These are phyloP conservation scores for Epichloe gansuensis DNA, from an alignment of 2,329 filamentous ascomycete species.

Conservation along the genomic window DNA sequence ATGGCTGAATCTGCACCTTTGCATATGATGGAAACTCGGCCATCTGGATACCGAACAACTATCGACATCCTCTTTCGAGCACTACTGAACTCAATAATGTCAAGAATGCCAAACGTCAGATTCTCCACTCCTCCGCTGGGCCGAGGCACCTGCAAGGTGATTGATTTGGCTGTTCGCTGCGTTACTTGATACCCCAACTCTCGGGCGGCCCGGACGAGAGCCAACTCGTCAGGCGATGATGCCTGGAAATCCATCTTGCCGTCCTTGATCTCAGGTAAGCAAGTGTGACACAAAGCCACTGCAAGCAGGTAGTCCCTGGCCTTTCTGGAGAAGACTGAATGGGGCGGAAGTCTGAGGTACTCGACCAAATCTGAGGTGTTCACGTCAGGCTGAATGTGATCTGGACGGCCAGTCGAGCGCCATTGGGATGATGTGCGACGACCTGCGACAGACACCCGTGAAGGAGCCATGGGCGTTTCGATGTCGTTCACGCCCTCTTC, in stretches of 20 bases:
- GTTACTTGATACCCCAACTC: slow-evolving; percentile 72
- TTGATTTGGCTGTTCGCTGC: slow-evolving; percentile 57
- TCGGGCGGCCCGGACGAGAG: slow-evolving; percentile 70
- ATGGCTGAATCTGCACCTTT: slow-evolving; percentile 84
- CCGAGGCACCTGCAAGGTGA: slow-evolving; percentile 38
- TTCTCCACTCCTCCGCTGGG: slow-evolving; percentile 27
- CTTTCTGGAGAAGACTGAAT: slow-evolving; percentile 65
- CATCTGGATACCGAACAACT: slow-evolving; percentile 72
- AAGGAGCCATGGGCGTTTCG: slow-evolving; percentile 16
- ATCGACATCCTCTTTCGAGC: slow-evolving; percentile 85
- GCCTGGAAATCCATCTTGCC: slow-evolving; percentile 73
- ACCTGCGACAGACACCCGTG: slow-evolving; percentile 20
- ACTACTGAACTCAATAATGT: slow-evolving; percentile 85
- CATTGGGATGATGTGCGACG: slow-evolving; percentile 37
- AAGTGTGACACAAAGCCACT: slow-evolving; percentile 82
- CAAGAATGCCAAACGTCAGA: slow-evolving; percentile 65
- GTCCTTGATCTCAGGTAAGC: slow-evolving; percentile 62
- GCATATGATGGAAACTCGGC: slow-evolving; percentile 69
- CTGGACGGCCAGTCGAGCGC: slow-evolving; percentile 34
- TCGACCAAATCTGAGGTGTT: slow-evolving; percentile 63
- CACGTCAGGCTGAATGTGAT: slow-evolving; percentile 40
- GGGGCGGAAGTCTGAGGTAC: slow-evolving; percentile 62
- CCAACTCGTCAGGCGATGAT: slow-evolving; percentile 80
- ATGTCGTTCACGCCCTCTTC: slow-evolving; percentile 14
- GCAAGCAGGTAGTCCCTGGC: slow-evolving; percentile 73